A percentile compares a stretch with the other conserved stretches of the same genome.
Conservation (phyloP, 2,329 filamentous ascomycete genomes). For the Apiospora aurea region DNA sequence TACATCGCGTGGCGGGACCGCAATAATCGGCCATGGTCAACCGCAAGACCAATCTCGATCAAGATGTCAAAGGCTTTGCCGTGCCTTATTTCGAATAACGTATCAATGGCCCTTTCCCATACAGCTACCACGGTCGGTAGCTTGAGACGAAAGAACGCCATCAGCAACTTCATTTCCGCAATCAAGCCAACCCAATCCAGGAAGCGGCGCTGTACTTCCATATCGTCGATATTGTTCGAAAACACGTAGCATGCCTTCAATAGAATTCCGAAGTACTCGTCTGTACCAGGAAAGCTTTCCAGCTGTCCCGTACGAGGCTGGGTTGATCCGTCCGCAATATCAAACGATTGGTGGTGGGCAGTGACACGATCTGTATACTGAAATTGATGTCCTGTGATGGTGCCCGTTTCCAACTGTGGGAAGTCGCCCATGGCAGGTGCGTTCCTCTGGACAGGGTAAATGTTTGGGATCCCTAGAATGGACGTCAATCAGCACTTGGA, state of each 20-base stretch:
- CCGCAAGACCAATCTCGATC: background rate
- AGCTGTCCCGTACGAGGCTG: background rate
- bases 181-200: background rate
- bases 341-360: background rate
- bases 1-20: background rate
- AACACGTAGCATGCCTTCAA: background rate
- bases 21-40: background rate
- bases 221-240: background rate
- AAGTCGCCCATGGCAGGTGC: background rate
- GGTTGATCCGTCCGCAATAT: background rate
- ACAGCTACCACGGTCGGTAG: background rate
- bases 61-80: background rate
- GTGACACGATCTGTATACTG: background rate
- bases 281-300: accelerated
- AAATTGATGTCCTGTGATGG: background rate
- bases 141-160: background rate
- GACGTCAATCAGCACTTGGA: background rate
- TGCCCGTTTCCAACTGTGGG: background rate
- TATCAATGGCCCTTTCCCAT: background rate
- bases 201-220: background rate
- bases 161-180: background rate
- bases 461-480: background rate
- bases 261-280: background rate
- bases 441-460: background rate
- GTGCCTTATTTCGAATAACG: background rate